Percentiles rank a stretch among this genome's conserved stretches.
Evolutionary conservation across 2,329 filamentous ascomycete genomes (phyloP).

Genomic region (Trichoderma sp.): DNA sequence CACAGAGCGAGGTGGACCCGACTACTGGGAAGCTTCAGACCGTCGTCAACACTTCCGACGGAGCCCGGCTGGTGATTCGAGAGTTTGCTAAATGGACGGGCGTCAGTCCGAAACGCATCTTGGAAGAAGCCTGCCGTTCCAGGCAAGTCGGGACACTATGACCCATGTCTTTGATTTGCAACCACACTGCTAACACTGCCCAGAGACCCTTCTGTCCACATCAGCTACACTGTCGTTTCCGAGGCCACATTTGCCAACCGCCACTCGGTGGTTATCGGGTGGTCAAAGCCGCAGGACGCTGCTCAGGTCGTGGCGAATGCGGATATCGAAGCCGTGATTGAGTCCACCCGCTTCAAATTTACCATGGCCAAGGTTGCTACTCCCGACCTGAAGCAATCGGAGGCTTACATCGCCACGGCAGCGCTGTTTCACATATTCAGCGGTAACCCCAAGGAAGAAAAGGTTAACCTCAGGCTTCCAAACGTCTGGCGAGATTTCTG

Average conservation of each 20-base stretch:
- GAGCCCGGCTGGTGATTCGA: conserved; percentile 63
- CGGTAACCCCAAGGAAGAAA: conserved; percentile 80
- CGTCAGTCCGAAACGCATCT: conserved; percentile 70
- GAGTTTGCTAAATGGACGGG: conserved; percentile 86
- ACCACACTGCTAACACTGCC: conserved; percentile 24
- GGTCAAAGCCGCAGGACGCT: conserved; percentile 72
- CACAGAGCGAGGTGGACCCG: conserved; percentile 61
- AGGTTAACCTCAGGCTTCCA: conserved; percentile 76
- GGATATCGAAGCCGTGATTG: conserved; percentile 50
- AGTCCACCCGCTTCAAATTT: conserved; percentile 61
- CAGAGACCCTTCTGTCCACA: conserved; percentile 67
- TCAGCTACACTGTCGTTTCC: conserved; percentile 71
- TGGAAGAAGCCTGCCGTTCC: conserved; percentile 87
- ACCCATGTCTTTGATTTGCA: not conserved
- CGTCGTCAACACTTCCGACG: conserved; percentile 55
- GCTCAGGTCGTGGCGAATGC: conserved; percentile 41
- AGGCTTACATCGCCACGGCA: conserved; percentile 79
- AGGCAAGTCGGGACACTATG: conserved; percentile 51
- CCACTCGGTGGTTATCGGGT: conserved; percentile 72
- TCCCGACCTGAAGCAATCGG: conserved; percentile 77
- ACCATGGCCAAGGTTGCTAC: conserved; percentile 76
- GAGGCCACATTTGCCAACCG: conserved; percentile 74
- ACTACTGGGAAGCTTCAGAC: conserved; percentile 60
- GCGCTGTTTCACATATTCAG: conserved; percentile 82
- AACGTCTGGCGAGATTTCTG: conserved; percentile 83